These are phyloP conservation scores for Funneliformis mosseae DNA, from an alignment of 192 early-diverging fungal genomes.

Conservation along the genomic window DNA sequence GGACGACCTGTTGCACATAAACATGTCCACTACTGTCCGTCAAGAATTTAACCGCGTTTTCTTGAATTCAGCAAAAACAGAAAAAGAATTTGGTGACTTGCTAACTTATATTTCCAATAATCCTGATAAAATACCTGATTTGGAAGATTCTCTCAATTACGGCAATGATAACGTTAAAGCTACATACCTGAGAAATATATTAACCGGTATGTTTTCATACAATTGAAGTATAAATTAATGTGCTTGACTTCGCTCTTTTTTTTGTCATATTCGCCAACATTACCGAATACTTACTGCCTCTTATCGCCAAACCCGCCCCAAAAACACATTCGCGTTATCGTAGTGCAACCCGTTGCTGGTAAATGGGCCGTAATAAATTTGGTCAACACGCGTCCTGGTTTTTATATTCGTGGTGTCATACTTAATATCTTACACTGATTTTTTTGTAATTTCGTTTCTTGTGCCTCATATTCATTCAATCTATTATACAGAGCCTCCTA, in stretches of 20 bases:
- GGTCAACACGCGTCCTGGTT: neutral
- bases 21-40: neutral
- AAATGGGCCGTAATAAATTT: conserved; percentile 4
- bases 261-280: no score
- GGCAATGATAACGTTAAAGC: conserved; percentile 15
- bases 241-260: no score
- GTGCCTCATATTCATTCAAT: neutral
- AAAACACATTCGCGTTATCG: neutral
- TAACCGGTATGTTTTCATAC: no score
- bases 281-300: no score
- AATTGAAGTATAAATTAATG: no score
- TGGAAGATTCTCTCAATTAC: neutral
- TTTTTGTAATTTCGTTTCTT: neutral
- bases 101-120: conserved; percentile 1
- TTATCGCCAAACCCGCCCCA: no score
- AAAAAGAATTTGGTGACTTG: conserved; percentile 12
- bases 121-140: neutral
- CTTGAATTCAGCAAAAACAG: neutral
- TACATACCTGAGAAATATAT: conserved; percentile 4
- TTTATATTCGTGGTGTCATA: neutral
- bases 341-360: neutral
- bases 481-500: conserved; percentile 5
- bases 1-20: neutral
- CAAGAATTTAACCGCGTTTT: neutral
- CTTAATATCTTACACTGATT: neutral